These are phyloP conservation scores for Monarda citriodora DNA, from an alignment of 305 asterid genomes.

Conservation along the genomic window DNA sequence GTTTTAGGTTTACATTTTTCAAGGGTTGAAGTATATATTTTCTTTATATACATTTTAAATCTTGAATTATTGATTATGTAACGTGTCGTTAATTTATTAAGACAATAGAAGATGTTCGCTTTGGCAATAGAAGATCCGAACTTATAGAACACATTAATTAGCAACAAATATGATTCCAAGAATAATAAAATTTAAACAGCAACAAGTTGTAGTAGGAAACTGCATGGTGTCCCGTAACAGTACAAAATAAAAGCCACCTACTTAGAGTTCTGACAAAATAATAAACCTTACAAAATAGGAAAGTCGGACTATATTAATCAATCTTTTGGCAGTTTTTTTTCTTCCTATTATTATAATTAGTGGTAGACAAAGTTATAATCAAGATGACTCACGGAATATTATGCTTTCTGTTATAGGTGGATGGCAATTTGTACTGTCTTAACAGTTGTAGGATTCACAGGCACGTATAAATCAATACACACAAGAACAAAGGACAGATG, in stretches of 20 bases:
- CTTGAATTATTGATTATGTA: too few species aligned
- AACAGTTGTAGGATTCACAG: constrained; percentile 25
- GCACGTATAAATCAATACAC: constrained; percentile 5
- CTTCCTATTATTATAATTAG: background rate
- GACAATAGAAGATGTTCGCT: too few species aligned
- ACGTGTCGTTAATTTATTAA: too few species aligned
- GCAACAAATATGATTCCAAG: background rate
- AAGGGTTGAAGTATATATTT: too few species aligned
- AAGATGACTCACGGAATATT: constrained; percentile 23
- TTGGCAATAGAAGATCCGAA: too few species aligned
- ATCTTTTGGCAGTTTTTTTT: background rate
- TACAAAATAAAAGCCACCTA: background rate
- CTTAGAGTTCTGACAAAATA: background rate
- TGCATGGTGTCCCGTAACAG: too few species aligned
- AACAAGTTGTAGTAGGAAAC: constrained; percentile 6
- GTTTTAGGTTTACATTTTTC: too few species aligned
- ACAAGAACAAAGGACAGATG: constrained; percentile 22
- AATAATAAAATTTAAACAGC: background rate
- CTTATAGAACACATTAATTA: background rate
- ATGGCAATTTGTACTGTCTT: constrained; percentile 28
- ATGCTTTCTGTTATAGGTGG: constrained; percentile 14
- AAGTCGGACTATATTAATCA: background rate
- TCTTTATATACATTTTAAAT: too few species aligned
- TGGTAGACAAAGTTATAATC: constrained; percentile 5
- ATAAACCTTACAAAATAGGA: background rate